Evolutionary conservation across 78 protist species (phyloP), one percentile per base, ranked within the genome.

Genomic region (Speleostelium caveatum): DNA sequence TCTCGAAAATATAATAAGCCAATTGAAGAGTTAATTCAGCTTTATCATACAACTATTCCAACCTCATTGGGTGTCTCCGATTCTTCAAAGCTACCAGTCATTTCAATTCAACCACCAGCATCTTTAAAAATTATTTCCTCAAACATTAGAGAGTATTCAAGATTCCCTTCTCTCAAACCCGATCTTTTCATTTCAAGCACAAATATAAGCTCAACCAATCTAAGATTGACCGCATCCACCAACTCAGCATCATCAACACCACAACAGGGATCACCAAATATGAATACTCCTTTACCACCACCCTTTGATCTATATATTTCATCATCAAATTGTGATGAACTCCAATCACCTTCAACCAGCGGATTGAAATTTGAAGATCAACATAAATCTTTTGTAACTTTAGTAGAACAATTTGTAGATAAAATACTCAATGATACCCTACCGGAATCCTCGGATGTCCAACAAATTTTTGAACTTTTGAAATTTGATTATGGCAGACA

Each of bases 401-500:
- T 83, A 12, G 53, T 83, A 5, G 74, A 69, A 41, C 45, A n/a
- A 4, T 83, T 83, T 33, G 6, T 83, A 35, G 36, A 35, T 7
- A 83, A 83, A 28, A 42, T 83, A 10, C 66, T 71, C 6, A n/a
- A 42, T 39, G 91, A 83, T 24, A 36, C 22, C 10, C 26, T 69
- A 21, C 91, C 91, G 17, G 77, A 58, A 21, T 59, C 35, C 53
- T 75, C 85, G 4, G 91, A 83, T 59, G 69, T 69, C 26, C 78
- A 83, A 33, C 91, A 83, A 39, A 53, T 83, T 8, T 14, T 42
- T 21, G 91, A 83, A 32, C 39, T 83, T 32, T n/a, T 83, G 16
- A 73, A 83, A 53, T 83, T 83, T 59, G 91, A 83, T 22, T 39
- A 51, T 56, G 91, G 79, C 26, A 55, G 91, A 51, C 62, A 28